A percentile compares a stretch with the other conserved stretches of the same genome.
phyloP scores from a whole-genome alignment of 139 green algal genomes.

The Tetratostichococcus sp. region DNA sequence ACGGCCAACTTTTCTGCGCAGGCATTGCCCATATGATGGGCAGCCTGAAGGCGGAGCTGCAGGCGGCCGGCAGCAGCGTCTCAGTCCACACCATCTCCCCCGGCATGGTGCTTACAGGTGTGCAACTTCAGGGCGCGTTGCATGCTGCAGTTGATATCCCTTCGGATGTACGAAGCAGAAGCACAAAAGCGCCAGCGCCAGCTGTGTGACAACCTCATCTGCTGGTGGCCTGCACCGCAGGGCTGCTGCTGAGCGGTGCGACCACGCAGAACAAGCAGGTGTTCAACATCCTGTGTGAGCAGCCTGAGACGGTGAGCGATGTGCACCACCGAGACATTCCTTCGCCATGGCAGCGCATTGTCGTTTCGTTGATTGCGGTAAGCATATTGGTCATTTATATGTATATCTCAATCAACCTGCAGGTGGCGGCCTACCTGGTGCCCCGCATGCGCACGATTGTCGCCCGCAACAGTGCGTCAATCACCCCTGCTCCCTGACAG shows the following conservation, averaged over 20 bases:
- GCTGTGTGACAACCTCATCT: too few species aligned
- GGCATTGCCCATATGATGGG: conserved; percentile 68
- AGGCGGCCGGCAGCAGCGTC: conserved; percentile 19
- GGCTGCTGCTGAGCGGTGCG: conserved; percentile 77
- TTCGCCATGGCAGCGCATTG: too few species aligned
- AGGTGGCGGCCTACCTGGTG: conserved; percentile 74
- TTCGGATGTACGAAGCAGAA: too few species aligned
- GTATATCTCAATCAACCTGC: too few species aligned
- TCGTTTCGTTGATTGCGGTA: too few species aligned
- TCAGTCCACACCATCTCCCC: conserved; percentile 65
- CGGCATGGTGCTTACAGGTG: conserved; percentile 85
- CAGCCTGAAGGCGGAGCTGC: conserved; percentile 49
- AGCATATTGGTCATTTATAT: too few species aligned
- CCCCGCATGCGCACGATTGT: conserved; percentile 59
- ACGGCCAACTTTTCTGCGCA: conserved; percentile 3
- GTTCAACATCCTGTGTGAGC: conserved; percentile 89
- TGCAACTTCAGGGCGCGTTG: neutral
- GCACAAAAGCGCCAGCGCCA: too few species aligned
- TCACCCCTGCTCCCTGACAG: too few species aligned
- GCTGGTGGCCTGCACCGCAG: too few species aligned
- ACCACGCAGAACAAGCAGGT: conserved; percentile 59
- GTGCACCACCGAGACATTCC: conserved; percentile 57
- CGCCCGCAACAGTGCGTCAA: conserved; percentile 24
- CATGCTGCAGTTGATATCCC: too few species aligned
- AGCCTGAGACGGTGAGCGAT: neutral